Conservation (phyloP, 306 rosid genomes). For the Notholithocarpus densiflorus region DNA sequence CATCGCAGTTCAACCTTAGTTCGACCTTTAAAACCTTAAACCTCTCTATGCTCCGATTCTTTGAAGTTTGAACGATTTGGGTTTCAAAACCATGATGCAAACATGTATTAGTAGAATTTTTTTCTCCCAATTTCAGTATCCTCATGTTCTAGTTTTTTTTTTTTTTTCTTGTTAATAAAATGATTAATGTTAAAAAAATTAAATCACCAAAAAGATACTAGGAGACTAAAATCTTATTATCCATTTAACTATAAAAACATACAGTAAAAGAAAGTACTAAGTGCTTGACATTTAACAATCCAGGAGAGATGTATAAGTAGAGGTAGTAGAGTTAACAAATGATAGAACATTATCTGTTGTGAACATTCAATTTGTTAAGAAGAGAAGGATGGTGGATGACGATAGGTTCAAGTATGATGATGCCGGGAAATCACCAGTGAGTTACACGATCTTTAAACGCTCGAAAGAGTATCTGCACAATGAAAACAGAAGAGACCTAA, state of each 20-base stretch:
- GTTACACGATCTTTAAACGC: too few relatives aligned
- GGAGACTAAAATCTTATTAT: not conserved
- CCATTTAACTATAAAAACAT: not conserved
- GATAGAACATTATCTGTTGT: not conserved
- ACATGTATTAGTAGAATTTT: too few relatives aligned
- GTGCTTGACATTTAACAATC: not conserved
- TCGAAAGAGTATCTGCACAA: too few relatives aligned
- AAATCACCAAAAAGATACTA: not conserved
- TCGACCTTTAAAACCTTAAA: too few relatives aligned
- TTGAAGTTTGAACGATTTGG: too few relatives aligned
- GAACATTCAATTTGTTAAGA: not conserved
- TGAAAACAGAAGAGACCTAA: too few relatives aligned
- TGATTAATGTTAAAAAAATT: not conserved
- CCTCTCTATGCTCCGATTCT: too few relatives aligned
- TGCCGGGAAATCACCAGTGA: too few relatives aligned
- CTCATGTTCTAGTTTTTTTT: not conserved
- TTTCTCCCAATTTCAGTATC: not conserved
- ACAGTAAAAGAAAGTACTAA: not conserved
- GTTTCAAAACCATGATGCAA: too few relatives aligned
- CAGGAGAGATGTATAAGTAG: not conserved
- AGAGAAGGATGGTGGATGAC: not conserved
- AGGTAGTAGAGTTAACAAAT: not conserved
- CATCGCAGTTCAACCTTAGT: rapidly evolving
- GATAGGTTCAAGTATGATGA: too few relatives aligned
- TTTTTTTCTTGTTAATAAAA: too few relatives aligned